A percentile compares a stretch with the other conserved stretches of the same genome.
These are phyloP conservation scores for Tolypocladium paradoxum DNA, from an alignment of 2,329 filamentous ascomycete species.

Conservation along the genomic window DNA sequence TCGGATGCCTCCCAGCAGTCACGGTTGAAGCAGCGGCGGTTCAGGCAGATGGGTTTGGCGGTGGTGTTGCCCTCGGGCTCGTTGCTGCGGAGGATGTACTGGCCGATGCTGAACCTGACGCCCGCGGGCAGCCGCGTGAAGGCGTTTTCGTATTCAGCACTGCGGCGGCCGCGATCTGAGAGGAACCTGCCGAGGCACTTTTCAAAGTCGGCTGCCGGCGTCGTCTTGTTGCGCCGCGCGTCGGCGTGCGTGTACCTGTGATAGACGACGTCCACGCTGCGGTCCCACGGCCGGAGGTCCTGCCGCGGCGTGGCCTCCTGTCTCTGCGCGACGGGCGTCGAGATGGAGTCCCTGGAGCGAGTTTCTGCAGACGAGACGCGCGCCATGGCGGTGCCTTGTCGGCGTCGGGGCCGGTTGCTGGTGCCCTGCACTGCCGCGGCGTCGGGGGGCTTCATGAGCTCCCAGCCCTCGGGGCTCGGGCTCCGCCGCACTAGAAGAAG, in stretches of 20 bases:
- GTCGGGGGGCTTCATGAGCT: not conserved
- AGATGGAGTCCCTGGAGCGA: not conserved
- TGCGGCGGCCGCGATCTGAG: slow-evolving; percentile 6
- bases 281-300: slow-evolving; percentile 22
- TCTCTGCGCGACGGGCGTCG: not conserved
- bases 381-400: no score
- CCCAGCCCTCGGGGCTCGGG: not conserved
- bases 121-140: slow-evolving; percentile 15
- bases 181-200: slow-evolving; percentile 13
- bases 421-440: no score
- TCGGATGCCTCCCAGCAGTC: slow-evolving; percentile 24
- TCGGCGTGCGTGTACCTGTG: slow-evolving; percentile 11
- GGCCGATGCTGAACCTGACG: slow-evolving; percentile 16
- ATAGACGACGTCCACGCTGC: slow-evolving; percentile 24
- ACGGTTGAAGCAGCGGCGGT: slow-evolving; percentile 13
- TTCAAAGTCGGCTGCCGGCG: slow-evolving; percentile 6
- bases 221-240: not conserved
- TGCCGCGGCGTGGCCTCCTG: not conserved
- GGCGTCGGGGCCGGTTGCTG: no score
- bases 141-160: not conserved
- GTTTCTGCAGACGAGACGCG: not conserved
- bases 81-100: slow-evolving; percentile 9
- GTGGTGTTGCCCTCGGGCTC: not conserved
- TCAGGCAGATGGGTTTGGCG: slow-evolving; percentile 19
- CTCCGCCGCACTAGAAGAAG: not conserved